Evolutionary conservation across 148 eudicot species (phyloP).

Genomic region (Nyssa sinensis): DNA sequence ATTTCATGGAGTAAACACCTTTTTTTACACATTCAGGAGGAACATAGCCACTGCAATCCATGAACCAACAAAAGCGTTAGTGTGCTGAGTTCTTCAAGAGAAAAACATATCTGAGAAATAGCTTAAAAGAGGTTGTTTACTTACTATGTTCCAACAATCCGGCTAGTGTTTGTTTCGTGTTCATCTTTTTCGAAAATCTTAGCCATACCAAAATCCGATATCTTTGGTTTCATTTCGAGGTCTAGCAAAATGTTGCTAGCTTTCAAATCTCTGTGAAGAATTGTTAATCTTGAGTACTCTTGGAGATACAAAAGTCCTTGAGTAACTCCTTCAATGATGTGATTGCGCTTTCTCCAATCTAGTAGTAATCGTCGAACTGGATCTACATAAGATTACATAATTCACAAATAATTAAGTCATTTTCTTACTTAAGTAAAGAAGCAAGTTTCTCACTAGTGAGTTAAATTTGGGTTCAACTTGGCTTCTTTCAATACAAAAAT

Average conservation of each 20-base stretch:
- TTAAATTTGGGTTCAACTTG: no score
- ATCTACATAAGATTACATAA: slow-evolving; percentile 21
- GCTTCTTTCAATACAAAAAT: no score
- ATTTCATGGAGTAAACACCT: slow-evolving; percentile 38
- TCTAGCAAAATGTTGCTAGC: slow-evolving; percentile 37
- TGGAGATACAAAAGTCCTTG: slow-evolving; percentile 45
- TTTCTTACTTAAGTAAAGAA: no score
- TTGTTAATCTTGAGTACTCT: slow-evolving; percentile 36
- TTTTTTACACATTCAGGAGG: slow-evolving; percentile 39
- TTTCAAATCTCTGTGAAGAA: slow-evolving; percentile 34
- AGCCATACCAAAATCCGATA: slow-evolving; percentile 44
- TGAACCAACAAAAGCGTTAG: not conserved
- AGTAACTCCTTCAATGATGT: slow-evolving; percentile 34
- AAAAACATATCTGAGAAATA: not conserved
- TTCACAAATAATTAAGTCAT: not conserved
- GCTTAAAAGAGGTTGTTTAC: slow-evolving; percentile 1
- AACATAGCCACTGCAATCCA: slow-evolving; percentile 29
- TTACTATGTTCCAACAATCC: slow-evolving; percentile 43
- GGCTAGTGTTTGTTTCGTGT: slow-evolving; percentile 30
- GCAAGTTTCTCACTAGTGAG: no score
- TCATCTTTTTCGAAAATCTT: slow-evolving; percentile 31
- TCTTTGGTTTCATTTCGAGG: slow-evolving; percentile 29
- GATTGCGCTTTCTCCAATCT: slow-evolving; percentile 32
- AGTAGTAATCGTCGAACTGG: slow-evolving; percentile 25
- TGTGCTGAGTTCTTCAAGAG: no score